Evolutionary conservation across 768 basidiomycete genomes (phyloP), one percentile per base, ranked within the genome.

Genomic region (Rhodotorula kratochvilovae): DNA sequence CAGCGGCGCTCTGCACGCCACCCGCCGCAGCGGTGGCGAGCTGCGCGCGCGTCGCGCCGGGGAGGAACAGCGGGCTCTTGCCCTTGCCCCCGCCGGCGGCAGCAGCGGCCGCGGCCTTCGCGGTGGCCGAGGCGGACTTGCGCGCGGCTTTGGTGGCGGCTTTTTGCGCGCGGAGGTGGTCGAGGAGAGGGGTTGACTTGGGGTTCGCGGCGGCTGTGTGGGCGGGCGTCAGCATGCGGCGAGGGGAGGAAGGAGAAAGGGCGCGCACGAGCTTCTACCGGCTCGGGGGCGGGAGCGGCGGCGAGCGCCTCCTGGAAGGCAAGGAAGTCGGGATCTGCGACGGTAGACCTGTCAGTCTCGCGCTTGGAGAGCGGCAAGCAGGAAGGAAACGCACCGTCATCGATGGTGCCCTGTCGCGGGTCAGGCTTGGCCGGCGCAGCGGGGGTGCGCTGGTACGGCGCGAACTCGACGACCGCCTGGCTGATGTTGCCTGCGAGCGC

Each of bases 401-500:
- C 92, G 65, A 99, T 95, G 0, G 93, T 95, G 0, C 86, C 91
- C 75, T 88, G 88, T 33, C 92, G 84, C 46, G 85, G 85, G 77
- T 99, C 95, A 0, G 80, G 79, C 81, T 95, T 97, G 80, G 87
- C 87, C 80, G 89, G 87, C 70, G 85, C 84, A 0, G 85, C 78
- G 0, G 93, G 91, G 19, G 89, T 81, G 78, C 92, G 96, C 80
- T 92, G 93, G 73, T 89, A 91, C 10, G 93, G 92, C 0, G 96
- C 90, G 77, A 90, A 97, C 80, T 99, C 95, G 13, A 99, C 92
- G 8, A 96, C 83, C 2, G 91, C 93, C 60, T 88, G 84, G 4
- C 87, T 90, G 79, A 95, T 91, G 76, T 88, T 89, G 25, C 95
- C 95, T 95, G 74, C 2, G 16, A 10, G n/a, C 4, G 39, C 7